Evolutionary conservation across 345 rosid species (phyloP).

Genomic region (Limnanthes douglasii): DNA sequence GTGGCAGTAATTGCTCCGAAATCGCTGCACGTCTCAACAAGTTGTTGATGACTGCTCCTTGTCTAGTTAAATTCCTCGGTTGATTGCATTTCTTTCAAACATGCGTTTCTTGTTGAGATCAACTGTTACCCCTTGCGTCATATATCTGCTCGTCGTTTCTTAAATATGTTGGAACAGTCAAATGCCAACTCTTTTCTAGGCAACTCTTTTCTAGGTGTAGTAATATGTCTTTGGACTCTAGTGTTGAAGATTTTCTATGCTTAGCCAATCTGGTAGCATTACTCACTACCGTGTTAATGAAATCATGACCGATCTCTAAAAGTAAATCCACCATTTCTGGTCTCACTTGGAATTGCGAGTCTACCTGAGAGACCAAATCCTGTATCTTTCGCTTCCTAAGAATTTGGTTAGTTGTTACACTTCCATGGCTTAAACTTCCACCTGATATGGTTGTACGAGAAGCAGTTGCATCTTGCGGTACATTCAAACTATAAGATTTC

Average conservation of each 20-base stretch:
- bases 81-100: conserved; percentile 36
- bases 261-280: conserved; percentile 86
- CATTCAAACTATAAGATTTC: conserved; percentile 86
- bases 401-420: conserved; percentile 90
- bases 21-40: conserved; percentile 58
- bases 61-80: conserved; percentile 45
- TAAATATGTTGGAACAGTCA: conserved; percentile 79
- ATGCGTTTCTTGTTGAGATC: conserved; percentile 70
- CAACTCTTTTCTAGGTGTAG: conserved; percentile 77
- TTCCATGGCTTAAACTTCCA: conserved; percentile 99
- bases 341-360: conserved; percentile 57
- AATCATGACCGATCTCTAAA: conserved; percentile 88
- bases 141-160: conserved; percentile 71
- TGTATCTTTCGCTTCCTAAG: conserved; percentile 99
- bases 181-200: conserved; percentile 78
- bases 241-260: conserved; percentile 79
- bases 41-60: conserved; percentile 45
- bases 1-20: conserved; percentile 68
- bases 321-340: conserved; percentile 90
- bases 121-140: conserved; percentile 41
- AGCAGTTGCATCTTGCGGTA: conserved; percentile 92
- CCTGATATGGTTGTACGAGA: conserved; percentile 95
- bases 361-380: conserved; percentile 96
- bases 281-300: conserved; percentile 76
- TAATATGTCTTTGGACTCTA: conserved; percentile 83